phyloP scores from a whole-genome alignment of 2,329 filamentous ascomycete species.

The Colletotrichum sp. region DNA sequence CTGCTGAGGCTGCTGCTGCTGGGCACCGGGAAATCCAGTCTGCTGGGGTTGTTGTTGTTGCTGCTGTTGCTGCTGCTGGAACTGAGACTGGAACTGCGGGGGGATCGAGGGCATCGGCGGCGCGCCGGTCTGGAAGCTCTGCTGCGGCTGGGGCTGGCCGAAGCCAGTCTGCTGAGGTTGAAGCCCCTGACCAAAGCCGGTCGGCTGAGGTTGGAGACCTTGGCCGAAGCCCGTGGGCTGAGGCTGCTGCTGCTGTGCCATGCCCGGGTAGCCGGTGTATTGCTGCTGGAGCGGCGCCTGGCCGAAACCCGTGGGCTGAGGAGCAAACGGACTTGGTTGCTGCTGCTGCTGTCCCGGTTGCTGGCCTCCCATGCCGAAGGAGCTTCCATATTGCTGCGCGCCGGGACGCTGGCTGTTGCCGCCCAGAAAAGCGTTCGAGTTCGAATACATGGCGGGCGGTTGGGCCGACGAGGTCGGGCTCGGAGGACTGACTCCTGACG shows the following conservation, averaged over 20 bases:
- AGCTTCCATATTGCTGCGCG: slow-evolving; percentile 63
- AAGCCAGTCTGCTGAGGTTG: slow-evolving; percentile 76
- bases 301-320: slow-evolving; percentile 66
- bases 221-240: slow-evolving; percentile 68
- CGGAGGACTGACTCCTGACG: background rate
- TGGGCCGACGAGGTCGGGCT: slow-evolving; percentile 14
- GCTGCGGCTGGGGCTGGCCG: slow-evolving; percentile 59
- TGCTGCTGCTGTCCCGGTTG: slow-evolving; percentile 49
- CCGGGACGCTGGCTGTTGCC: slow-evolving; percentile 78
- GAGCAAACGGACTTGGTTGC: slow-evolving; percentile 59
- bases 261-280: slow-evolving; percentile 65
- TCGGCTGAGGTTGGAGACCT: slow-evolving; percentile 53
- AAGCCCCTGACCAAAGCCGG: slow-evolving; percentile 47
- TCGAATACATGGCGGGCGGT: slow-evolving; percentile 77
- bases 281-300: slow-evolving; percentile 61
- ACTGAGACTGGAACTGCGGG: slow-evolving; percentile 64
- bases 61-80: slow-evolving; percentile 56
- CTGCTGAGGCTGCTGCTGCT: slow-evolving; percentile 50
- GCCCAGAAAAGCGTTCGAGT: slow-evolving; percentile 85
- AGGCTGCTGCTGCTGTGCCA: slow-evolving; percentile 60
- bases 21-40: slow-evolving; percentile 48
- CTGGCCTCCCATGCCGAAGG: slow-evolving; percentile 51
- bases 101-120: slow-evolving; percentile 66
- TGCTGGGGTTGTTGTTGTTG: slow-evolving; percentile 44
- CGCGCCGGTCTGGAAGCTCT: slow-evolving; percentile 64